phyloP scores from a whole-genome alignment of 2,329 filamentous ascomycete genomes.

The Aurifilum marmelostoma region DNA sequence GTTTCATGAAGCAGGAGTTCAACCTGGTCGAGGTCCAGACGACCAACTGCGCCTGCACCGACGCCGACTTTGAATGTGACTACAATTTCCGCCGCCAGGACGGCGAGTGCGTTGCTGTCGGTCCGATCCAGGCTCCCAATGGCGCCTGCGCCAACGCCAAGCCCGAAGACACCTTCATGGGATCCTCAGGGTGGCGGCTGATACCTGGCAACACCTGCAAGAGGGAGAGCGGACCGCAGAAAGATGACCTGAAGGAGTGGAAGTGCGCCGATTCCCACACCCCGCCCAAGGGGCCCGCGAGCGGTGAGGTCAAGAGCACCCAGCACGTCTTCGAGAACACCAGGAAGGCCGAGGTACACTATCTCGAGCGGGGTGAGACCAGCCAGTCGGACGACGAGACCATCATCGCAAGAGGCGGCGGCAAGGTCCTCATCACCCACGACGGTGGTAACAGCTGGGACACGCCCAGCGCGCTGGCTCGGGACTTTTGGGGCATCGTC shows the following conservation, averaged over 20 bases:
- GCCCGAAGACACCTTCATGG: slow-evolving; percentile 74
- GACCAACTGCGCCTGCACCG: slow-evolving; percentile 78
- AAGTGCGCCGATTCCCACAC: slow-evolving; percentile 69
- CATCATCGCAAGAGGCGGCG: slow-evolving; percentile 57
- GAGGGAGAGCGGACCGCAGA: slow-evolving; percentile 61
- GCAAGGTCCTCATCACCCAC: slow-evolving; percentile 72
- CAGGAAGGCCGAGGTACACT: slow-evolving; percentile 59
- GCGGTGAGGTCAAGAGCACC: slow-evolving; percentile 67
- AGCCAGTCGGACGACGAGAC: slow-evolving; percentile 72
- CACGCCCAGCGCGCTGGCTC: slow-evolving; percentile 62
- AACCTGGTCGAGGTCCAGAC: slow-evolving; percentile 73
- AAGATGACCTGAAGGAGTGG: slow-evolving; percentile 73
- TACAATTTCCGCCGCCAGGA: slow-evolving; percentile 81
- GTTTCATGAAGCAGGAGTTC: slow-evolving; percentile 86
- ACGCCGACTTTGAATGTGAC: slow-evolving; percentile 92
- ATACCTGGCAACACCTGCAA: slow-evolving; percentile 84
- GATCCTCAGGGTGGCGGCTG: slow-evolving; percentile 86
- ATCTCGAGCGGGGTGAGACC: slow-evolving; percentile 76
- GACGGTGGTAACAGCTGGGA: slow-evolving; percentile 92
- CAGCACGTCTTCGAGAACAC: slow-evolving; percentile 66
- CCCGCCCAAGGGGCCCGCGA: slow-evolving; percentile 56
- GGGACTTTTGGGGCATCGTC: slow-evolving; percentile 72
- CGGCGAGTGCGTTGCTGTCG: slow-evolving; percentile 68
- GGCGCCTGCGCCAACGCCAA: slow-evolving; percentile 70
- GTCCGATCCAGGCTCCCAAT: slow-evolving; percentile 66